phyloP scores from a whole-genome alignment of 306 rosid genomes.

The Casuarina glauca region DNA sequence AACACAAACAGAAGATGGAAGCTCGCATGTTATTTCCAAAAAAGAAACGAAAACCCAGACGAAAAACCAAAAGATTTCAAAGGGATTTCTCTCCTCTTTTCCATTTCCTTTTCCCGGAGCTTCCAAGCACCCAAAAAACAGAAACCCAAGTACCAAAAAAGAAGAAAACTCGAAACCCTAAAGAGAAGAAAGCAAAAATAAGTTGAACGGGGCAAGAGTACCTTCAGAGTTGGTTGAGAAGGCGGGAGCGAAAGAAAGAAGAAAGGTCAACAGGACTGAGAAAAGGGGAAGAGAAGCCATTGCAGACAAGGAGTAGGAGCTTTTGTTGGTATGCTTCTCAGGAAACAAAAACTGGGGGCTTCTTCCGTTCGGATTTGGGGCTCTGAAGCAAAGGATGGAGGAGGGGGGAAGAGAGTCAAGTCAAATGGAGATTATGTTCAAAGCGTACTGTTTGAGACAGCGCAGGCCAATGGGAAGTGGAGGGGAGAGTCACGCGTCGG shows the following conservation, averaged over 20 bases:
- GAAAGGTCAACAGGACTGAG: conserved; percentile 26
- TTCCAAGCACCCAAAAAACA: conserved; percentile 27
- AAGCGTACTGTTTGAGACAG: background rate
- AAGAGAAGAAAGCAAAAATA: background rate
- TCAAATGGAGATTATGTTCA: conserved; percentile 21
- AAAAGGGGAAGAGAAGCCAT: conserved; percentile 38
- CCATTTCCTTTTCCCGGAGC: background rate
- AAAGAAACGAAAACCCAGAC: background rate
- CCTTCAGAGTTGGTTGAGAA: conserved; percentile 55
- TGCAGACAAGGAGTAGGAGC: background rate
- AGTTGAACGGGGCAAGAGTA: conserved; percentile 6
- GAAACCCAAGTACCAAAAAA: conserved; percentile 1
- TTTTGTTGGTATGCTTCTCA: background rate
- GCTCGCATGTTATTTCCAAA: background rate
- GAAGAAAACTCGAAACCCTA: conserved; percentile 7
- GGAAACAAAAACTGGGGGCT: background rate
- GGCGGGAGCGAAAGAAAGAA: conserved; percentile 35
- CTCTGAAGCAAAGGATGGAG: background rate
- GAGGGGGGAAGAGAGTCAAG: conserved; percentile 22
- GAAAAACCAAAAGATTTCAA: background rate
- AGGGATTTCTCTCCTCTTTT: conserved; percentile 4
- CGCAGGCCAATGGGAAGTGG: conserved; percentile 12
- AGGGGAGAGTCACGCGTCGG: conserved; percentile 32
- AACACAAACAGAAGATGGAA: conserved; percentile 9
- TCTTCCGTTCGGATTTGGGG: no score